Evolutionary conservation across 257 asterid genomes (phyloP).

Genomic region (Capsicum chinense): DNA sequence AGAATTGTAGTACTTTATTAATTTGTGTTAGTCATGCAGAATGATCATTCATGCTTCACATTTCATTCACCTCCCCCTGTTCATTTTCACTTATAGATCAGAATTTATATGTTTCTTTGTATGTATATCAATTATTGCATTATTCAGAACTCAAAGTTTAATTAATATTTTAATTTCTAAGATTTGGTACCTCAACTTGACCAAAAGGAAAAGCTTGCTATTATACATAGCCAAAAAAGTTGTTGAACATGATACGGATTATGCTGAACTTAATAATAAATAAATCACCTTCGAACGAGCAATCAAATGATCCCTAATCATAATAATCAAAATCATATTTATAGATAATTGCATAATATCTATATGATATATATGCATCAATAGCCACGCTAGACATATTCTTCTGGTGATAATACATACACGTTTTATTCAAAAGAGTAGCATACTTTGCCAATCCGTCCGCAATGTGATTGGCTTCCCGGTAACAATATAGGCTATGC

Average conservation of each 20-base stretch:
- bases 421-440: not conserved
- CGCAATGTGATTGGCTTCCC: not conserved
- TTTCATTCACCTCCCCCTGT: too few species aligned
- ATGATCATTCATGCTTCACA: too few species aligned
- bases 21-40: too few species aligned
- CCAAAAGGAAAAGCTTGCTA: too few species aligned
- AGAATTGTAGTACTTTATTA: too few species aligned
- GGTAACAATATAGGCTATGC: not conserved
- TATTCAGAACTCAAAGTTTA: too few species aligned
- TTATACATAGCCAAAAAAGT: not conserved
- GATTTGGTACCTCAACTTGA: too few species aligned
- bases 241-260: not conserved
- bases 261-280: not conserved
- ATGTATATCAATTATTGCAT: too few species aligned
- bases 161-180: too few species aligned
- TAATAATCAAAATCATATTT: not conserved
- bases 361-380: not conserved
- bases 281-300: not conserved
- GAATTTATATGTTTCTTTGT: too few species aligned
- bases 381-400: not conserved
- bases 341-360: not conserved
- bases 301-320: not conserved
- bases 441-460: not conserved
- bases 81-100: too few species aligned
- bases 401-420: not conserved